Percentiles rank a stretch among this genome's conserved stretches.
Conservation (phyloP, 2,329 filamentous ascomycete species). For the Colletotrichum sp. region DNA sequence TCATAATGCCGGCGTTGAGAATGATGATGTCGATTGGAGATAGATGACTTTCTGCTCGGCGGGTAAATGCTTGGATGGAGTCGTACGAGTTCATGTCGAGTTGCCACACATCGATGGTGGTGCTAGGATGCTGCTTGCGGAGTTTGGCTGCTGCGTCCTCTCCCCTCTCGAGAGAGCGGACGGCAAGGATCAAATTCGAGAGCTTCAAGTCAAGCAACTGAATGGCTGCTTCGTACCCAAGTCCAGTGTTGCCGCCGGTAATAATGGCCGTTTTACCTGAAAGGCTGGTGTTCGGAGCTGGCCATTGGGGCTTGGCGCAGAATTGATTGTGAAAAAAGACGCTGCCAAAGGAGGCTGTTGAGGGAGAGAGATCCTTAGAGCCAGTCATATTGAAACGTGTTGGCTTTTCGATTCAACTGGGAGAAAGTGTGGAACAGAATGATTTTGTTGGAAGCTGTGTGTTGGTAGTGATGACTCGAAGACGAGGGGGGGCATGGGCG, state of each 20-base stretch:
- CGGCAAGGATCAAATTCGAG: slow-evolving; percentile 50
- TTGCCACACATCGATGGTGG: slow-evolving; percentile 51
- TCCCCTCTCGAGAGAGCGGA: slow-evolving; percentile 47
- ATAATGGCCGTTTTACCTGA: slow-evolving; percentile 47
- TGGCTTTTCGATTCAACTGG: accelerated
- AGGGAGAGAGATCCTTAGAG: background rate
- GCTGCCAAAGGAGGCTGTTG: background rate
- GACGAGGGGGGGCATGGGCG: background rate
- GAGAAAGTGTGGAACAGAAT: background rate
- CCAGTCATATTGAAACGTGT: background rate
- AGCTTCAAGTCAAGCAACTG: slow-evolving; percentile 44
- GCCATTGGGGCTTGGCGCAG: background rate
- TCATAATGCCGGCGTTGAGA: slow-evolving; percentile 48
- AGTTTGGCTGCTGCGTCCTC: slow-evolving; percentile 41
- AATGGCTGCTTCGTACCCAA: slow-evolving; percentile 50
- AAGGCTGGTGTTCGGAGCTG: slow-evolving; percentile 27
- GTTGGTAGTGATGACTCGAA: background rate
- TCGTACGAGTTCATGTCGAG: slow-evolving; percentile 54
- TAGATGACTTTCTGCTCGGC: slow-evolving; percentile 37
- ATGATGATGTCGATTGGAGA: slow-evolving; percentile 47
- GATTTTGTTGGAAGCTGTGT: background rate
- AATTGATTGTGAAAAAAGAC: background rate
- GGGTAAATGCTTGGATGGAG: slow-evolving; percentile 48
- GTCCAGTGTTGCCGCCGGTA: slow-evolving; percentile 53
- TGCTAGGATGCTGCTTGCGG: slow-evolving; percentile 28